These are phyloP conservation scores for Russula emetica DNA, from an alignment of 768 basidiomycete genomes.

Conservation along the genomic window DNA sequence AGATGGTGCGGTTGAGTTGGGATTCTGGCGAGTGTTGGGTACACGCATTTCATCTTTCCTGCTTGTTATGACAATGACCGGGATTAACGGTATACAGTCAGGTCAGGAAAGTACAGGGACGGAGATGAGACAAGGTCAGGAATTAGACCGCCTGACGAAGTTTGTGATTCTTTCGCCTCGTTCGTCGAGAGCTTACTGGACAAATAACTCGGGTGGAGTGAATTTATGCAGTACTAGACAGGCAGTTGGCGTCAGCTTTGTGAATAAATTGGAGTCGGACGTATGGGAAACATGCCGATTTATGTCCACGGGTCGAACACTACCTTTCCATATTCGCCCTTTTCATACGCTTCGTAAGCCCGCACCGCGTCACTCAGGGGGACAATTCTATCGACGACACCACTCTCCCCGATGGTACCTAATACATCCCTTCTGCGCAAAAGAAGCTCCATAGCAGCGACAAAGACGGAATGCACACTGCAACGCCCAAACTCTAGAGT, in stretches of 20 bases:
- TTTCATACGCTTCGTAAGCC: conserved; percentile 64
- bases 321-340: conserved; percentile 68
- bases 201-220: conserved; percentile 5
- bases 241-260: conserved; percentile 7
- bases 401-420: conserved; percentile 60
- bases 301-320: conserved; percentile 66
- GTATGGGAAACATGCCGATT: conserved; percentile 16
- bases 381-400: conserved; percentile 66
- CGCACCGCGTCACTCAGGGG: conserved; percentile 52
- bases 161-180: conserved; percentile 49
- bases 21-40: conserved; percentile 63
- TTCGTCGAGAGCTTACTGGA: conserved; percentile 48
- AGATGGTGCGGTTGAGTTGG: conserved; percentile 54
- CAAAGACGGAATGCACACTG: conserved; percentile 74
- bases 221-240: conserved; percentile 9
- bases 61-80: conserved; percentile 12
- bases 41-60: conserved; percentile 28
- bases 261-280: conserved; percentile 9
- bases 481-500: conserved; percentile 79
- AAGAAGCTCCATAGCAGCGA: conserved; percentile 62
- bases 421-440: conserved; percentile 69
- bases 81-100: conserved; percentile 39
- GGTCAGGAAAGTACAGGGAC: conserved; percentile 63
- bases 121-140: conserved; percentile 50
- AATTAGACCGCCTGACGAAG: conserved; percentile 46